A percentile compares a stretch with the other conserved stretches of the same genome.
Evolutionary conservation across 148 eudicot species (phyloP).

Genomic region (Mesembryanthemum crystallinum): DNA sequence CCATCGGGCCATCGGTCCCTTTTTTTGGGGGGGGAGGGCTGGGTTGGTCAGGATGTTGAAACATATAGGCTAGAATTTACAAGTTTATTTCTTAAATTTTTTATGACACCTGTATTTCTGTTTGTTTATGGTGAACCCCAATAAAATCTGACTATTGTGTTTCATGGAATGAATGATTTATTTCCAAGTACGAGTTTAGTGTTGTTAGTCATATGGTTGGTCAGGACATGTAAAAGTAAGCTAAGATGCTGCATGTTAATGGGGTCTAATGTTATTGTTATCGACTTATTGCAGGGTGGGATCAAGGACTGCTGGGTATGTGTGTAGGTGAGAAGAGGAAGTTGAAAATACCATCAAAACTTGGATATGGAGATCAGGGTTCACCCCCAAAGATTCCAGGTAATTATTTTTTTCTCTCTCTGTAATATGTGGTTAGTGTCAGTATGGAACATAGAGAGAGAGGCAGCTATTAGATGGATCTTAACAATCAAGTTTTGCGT

Average conservation of each 20-base stretch:
- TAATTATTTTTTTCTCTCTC: conserved; percentile 21
- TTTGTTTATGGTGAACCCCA: not conserved
- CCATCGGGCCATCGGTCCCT: too few relatives aligned
- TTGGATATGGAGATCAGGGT: conserved; percentile 83
- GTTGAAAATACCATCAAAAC: conserved; percentile 86
- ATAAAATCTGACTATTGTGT: too few relatives aligned
- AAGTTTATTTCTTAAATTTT: too few relatives aligned
- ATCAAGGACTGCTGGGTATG: conserved; percentile 95
- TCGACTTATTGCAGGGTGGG: conserved; percentile 88
- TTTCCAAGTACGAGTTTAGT: not conserved
- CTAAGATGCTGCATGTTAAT: not conserved
- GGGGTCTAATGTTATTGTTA: conserved; percentile 6
- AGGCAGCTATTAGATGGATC: not conserved
- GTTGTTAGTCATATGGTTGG: not conserved
- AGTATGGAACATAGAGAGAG: not conserved
- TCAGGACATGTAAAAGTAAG: not conserved
- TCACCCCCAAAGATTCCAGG: conserved; percentile 98
- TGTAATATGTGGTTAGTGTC: too few relatives aligned
- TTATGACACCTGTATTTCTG: not conserved
- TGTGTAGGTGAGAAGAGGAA: conserved; percentile 96
- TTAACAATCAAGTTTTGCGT: not conserved
- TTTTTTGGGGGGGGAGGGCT: not conserved
- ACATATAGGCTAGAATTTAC: not conserved
- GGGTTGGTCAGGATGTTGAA: not conserved
- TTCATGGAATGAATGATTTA: not conserved